Evolutionary conservation across 2,329 filamentous ascomycete genomes (phyloP).

Genomic region (Dactylonectria estremocensis): DNA sequence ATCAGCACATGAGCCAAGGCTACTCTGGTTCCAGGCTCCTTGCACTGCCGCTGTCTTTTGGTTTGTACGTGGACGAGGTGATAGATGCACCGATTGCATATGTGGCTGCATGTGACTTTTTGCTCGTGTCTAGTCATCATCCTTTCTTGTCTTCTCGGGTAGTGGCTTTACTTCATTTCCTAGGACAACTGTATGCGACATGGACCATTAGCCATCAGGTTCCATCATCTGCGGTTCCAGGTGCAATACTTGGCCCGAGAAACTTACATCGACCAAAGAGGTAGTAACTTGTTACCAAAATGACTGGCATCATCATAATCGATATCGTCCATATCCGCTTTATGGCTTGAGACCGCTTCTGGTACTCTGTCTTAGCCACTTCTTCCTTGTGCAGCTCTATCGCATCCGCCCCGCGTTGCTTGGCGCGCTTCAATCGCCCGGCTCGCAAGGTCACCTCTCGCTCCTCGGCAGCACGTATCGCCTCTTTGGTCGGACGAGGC

Average conservation of each 20-base stretch:
- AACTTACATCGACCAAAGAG: slow-evolving; percentile 66
- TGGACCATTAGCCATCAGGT: slow-evolving; percentile 13
- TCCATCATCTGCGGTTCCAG: too few relatives aligned
- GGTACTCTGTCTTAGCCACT: slow-evolving; percentile 54
- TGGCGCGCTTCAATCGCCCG: slow-evolving; percentile 38
- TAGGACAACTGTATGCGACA: slow-evolving; percentile 48
- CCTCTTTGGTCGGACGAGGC: slow-evolving; percentile 19
- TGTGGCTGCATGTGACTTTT: background rate
- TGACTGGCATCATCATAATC: slow-evolving; percentile 68
- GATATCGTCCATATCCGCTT: slow-evolving; percentile 62
- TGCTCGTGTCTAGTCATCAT: slow-evolving; percentile 3
- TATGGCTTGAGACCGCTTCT: slow-evolving; percentile 60
- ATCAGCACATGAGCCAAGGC: too few relatives aligned
- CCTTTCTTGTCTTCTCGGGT: slow-evolving; percentile 10
- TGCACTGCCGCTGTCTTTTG: background rate
- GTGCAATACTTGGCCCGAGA: too few relatives aligned
- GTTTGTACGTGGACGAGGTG: background rate
- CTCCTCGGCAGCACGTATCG: slow-evolving; percentile 41
- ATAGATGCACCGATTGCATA: background rate
- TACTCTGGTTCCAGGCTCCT: background rate
- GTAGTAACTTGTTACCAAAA: slow-evolving; percentile 69
- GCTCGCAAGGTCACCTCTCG: slow-evolving; percentile 44
- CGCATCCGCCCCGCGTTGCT: slow-evolving; percentile 35
- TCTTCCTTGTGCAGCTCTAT: slow-evolving; percentile 38
- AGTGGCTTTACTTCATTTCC: slow-evolving; percentile 49